phyloP scores from a whole-genome alignment of 768 basidiomycete genomes.

The Cyclocybe cylindracea region DNA sequence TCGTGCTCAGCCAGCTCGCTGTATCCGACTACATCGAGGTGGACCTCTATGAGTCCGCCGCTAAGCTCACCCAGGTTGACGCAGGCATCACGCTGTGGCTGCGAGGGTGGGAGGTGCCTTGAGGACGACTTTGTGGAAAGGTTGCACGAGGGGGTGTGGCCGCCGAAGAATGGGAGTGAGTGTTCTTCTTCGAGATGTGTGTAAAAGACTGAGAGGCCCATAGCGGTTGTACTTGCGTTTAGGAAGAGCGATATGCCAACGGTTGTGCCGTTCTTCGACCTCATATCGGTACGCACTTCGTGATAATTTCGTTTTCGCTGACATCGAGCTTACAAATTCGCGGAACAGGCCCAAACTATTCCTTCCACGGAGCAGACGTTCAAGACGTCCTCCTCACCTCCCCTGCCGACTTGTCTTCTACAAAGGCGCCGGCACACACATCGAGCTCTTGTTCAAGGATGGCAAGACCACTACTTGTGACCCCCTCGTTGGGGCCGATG shows the following conservation, averaged over 20 bases:
- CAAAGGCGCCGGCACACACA: constrained; percentile 21
- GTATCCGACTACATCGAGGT: constrained; percentile 28
- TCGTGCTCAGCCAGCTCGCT: constrained; percentile 5
- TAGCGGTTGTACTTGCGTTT: constrained; percentile 4
- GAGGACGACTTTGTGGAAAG: constrained; percentile 14
- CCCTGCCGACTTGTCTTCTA: constrained; percentile 46
- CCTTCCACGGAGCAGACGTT: constrained; percentile 51
- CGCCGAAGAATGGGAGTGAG: constrained; percentile 2
- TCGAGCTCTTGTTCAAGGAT: constrained; percentile 43
- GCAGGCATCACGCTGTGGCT: constrained; percentile 46
- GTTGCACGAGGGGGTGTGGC: constrained; percentile 2
- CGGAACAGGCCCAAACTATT: constrained; percentile 20
- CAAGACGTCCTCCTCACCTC: constrained; percentile 46
- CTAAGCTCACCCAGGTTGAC: constrained; percentile 42
- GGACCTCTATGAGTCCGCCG: constrained; percentile 45
- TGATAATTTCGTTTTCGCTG: constrained; percentile 19
- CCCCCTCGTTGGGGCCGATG: constrained; percentile 44
- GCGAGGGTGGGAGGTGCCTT: constrained; percentile 42
- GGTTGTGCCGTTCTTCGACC: constrained; percentile 8
- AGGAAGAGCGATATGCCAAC: constrained; percentile 16
- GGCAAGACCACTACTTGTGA: constrained; percentile 49
- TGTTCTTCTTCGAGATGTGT: neutral
- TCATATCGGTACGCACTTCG: constrained; percentile 12
- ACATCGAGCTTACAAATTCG: constrained; percentile 13
- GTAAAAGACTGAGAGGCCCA: too few species aligned